Evolutionary conservation across 441 rosid species (phyloP).

Genomic region (Populus trichocarpa): DNA sequence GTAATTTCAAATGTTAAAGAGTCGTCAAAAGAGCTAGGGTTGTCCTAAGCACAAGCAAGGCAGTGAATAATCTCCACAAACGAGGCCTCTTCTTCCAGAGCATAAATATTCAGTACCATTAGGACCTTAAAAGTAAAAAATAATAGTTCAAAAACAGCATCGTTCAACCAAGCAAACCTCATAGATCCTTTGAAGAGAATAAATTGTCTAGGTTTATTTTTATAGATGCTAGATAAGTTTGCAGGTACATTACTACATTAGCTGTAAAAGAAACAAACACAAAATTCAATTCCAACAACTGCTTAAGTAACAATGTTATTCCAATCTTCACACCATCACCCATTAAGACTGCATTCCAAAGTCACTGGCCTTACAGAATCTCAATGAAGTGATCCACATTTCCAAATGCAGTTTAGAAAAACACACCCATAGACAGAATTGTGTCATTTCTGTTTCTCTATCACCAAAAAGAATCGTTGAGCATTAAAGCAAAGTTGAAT

Average conservation of each 20-base stretch:
- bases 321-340: neutral
- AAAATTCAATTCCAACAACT: neutral
- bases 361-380: neutral
- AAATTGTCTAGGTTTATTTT: neutral
- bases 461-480: neutral
- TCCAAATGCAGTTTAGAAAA: neutral
- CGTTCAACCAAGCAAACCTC: neutral
- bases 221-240: neutral
- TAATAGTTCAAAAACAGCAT: neutral
- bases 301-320: neutral
- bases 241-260: neutral
- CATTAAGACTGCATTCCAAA: neutral
- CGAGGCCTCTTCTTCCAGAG: neutral
- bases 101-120: neutral
- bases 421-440: neutral
- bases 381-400: neutral
- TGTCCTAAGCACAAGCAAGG: neutral
- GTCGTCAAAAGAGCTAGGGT: neutral
- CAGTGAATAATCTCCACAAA: neutral
- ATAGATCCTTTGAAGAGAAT: neutral
- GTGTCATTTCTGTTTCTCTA: neutral
- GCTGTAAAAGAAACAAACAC: neutral
- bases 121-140: neutral
- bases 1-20: neutral
- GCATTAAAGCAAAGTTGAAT: neutral